A percentile compares a stretch with the other conserved stretches of the same genome.
Conservation (phyloP, 2,329 filamentous ascomycete genomes). For the Gnomoniopsis smithogilvyi region DNA sequence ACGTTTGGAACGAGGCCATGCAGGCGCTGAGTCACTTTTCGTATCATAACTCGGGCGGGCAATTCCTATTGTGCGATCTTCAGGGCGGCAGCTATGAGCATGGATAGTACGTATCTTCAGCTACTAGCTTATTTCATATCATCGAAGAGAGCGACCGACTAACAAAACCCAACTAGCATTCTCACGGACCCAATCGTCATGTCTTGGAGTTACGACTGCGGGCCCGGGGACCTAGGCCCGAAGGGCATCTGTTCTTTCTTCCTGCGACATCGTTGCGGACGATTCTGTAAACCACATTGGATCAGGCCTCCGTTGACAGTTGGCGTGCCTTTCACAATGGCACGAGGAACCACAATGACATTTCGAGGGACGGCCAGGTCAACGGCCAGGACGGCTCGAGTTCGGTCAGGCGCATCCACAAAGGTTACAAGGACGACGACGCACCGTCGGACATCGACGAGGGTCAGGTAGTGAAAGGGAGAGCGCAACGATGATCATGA, state of each 20-base stretch:
- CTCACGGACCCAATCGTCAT: conserved; percentile 41
- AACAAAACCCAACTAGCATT: conserved; percentile 21
- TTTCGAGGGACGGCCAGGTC: not conserved
- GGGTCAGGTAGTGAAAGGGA: no score
- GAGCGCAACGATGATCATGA: not conserved
- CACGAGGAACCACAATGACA: conserved; percentile 7
- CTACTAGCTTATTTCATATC: not conserved
- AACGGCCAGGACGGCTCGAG: not conserved
- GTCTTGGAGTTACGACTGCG: conserved; percentile 33
- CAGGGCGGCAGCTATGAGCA: conserved; percentile 37
- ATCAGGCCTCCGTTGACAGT: conserved; percentile 10
- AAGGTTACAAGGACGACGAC: not conserved
- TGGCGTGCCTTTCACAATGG: not conserved
- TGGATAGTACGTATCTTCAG: conserved; percentile 5
- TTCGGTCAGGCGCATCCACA: not conserved
- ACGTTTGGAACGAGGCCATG: conserved; percentile 34
- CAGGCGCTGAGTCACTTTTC: conserved; percentile 43
- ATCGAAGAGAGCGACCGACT: not conserved
- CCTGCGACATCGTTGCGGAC: conserved; percentile 31
- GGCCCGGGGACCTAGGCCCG: conserved; percentile 36
- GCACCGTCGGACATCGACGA: no score
- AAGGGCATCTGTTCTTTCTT: conserved; percentile 39
- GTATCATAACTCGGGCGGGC: conserved; percentile 35
- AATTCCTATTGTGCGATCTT: conserved; percentile 38
- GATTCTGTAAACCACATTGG: conserved; percentile 28